A percentile compares a stretch with the other conserved stretches of the same genome.
These are phyloP conservation scores for Xerocomellus amylosporus DNA, from an alignment of 768 basidiomycete genomes.

Conservation along the genomic window DNA sequence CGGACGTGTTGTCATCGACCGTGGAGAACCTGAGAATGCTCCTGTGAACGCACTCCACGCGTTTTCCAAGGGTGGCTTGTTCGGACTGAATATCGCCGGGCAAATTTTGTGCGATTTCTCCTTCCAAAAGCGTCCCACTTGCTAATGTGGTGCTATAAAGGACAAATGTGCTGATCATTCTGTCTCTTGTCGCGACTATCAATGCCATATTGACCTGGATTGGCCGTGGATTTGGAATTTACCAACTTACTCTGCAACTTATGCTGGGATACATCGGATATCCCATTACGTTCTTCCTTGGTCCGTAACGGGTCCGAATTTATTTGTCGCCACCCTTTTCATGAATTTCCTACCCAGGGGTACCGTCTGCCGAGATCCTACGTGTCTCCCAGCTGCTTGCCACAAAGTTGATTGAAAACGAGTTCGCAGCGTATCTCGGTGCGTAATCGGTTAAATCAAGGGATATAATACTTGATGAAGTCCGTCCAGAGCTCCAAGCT, in stretches of 20 bases:
- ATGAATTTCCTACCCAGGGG: slow-evolving; percentile 39
- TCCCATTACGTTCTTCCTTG: slow-evolving; percentile 77
- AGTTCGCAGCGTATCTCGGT: slow-evolving; percentile 73
- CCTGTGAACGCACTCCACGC: slow-evolving; percentile 86
- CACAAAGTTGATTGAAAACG: slow-evolving; percentile 84
- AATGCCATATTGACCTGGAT: slow-evolving; percentile 89
- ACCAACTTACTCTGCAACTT: slow-evolving; percentile 78
- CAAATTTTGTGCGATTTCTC: slow-evolving; percentile 65
- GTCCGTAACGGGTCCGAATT: slow-evolving; percentile 17
- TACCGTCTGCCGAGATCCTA: slow-evolving; percentile 79
- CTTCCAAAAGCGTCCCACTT: neutral
- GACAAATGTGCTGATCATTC: slow-evolving; percentile 80
- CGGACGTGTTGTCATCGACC: slow-evolving; percentile 75
- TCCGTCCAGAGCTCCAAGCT: slow-evolving; percentile 33
- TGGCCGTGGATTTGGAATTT: slow-evolving; percentile 81
- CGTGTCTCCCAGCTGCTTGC: slow-evolving; percentile 78
- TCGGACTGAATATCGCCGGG: slow-evolving; percentile 83
- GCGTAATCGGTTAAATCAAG: slow-evolving; percentile 3
- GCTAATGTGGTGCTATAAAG: slow-evolving; percentile 34
- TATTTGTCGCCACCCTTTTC: neutral
- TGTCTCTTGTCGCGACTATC: slow-evolving; percentile 76
- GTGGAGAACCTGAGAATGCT: slow-evolving; percentile 57
- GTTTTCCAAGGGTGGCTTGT: slow-evolving; percentile 80
- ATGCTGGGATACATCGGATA: slow-evolving; percentile 87
- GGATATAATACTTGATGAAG: neutral